Base-by-base conservation (phyloP, 108 stramenopile species). In the Parietichytrium sp. region DNA sequence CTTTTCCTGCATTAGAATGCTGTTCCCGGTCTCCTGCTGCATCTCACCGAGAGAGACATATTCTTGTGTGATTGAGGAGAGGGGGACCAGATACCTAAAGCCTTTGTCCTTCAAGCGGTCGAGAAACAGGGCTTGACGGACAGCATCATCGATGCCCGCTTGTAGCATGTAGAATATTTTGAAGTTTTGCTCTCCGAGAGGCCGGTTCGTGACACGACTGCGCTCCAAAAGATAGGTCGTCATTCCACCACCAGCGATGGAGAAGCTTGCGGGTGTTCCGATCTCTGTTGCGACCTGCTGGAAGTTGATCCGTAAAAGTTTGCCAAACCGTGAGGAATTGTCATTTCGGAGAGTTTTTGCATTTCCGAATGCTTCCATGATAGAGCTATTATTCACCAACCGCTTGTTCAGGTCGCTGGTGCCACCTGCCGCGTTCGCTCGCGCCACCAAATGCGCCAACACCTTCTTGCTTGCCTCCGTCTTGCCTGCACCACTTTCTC, bases 21-120 rank as follows among this genome's bases (percentile, higher is more conserved):
- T n/a, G n/a, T n/a, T n/a, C n/a, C n/a, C n/a, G n/a, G n/a, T n/a
- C 48, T 93, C 89, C 16, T 90, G 91, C 29, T 84, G 77, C 4
- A 47, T 26, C 27, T 95, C 27, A 26, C 82, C 45, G 48, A 87
- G 18, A 7, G 7, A 51, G 4, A 29, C 49, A 25, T 83, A 42
- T 25, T 54, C 54, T n/a, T n/a, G 4, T n/a, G 18, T 0, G n/a
- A 81, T 49, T 4, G 80, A 31, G 13, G 7, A 13, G 54, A 26
- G 25, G 26, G 54, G 18, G 26, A 27, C 23, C 16, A 55, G 54
- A 1, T 55, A 55, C 1, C 54, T 20, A 20, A 55, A 55, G 0
- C 54, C 54, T 2, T 54, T 81, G 54, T 16, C 15, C 77, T 50
- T 20, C 47, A 54, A 78, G 0, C 23, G 55, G n/a, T 30, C 30